phyloP scores from a whole-genome alignment of 192 early-diverging fungal genomes.

The Podila clonocystis region DNA sequence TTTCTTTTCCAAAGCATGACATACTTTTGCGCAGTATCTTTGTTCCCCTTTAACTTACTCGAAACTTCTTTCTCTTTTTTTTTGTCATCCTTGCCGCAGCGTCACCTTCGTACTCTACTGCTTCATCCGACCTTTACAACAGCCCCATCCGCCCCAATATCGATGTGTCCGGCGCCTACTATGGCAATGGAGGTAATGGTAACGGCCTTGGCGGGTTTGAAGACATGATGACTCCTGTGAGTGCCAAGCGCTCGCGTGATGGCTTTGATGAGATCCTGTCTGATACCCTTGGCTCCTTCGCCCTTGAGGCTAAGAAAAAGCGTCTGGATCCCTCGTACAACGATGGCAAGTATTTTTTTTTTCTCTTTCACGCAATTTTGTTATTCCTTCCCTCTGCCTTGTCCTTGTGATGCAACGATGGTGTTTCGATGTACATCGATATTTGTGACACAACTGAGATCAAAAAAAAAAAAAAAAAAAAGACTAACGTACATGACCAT shows the following conservation, averaged over 20 bases:
- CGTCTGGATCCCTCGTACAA: conserved; percentile 45
- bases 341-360: conserved; percentile 33
- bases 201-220: conserved; percentile 17
- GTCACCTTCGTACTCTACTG: conserved; percentile 36
- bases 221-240: conserved; percentile 29
- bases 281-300: conserved; percentile 49
- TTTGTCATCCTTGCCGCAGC: conserved; percentile 12
- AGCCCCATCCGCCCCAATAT: conserved; percentile 20
- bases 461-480: too few relatives aligned
- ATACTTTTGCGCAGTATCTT: conserved; percentile 2
- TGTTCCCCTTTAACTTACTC: background rate
- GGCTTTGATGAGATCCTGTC: conserved; percentile 31
- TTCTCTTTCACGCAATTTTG: background rate
- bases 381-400: background rate
- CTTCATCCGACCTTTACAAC: conserved; percentile 32
- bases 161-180: conserved; percentile 32
- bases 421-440: too few relatives aligned
- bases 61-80: background rate
- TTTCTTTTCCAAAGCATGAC: background rate
- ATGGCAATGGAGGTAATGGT: conserved; percentile 17
- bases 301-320: conserved; percentile 52
- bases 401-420: too few relatives aligned
- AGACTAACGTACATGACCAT: too few relatives aligned
- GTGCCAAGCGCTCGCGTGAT: conserved; percentile 36
- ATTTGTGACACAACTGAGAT: too few relatives aligned